Base-by-base conservation (phyloP, 768 basidiomycete genomes). In the Daedaleopsis nitida region DNA sequence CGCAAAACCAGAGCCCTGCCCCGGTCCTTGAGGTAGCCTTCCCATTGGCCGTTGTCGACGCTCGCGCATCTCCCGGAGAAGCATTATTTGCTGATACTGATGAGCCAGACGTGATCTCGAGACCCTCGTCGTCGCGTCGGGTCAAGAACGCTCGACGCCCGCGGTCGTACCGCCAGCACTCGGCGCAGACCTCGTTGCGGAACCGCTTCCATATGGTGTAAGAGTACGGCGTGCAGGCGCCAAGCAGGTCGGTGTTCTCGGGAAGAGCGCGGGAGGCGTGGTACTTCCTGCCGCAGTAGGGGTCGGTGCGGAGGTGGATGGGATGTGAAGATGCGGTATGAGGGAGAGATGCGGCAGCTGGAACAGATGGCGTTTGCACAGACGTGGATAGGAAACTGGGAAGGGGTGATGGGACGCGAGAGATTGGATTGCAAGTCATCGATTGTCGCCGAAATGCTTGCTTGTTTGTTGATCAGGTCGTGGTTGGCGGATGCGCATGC, bases 161-260 rank as follows among this genome's bases (percentile, higher is more conserved):
- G 27, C 75, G 74, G 54, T 85, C 78, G 67, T 88, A 88, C 42
- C 80, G 78, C 68, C 86, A 88, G 71, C 88, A 89, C 68, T 81
- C 75, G 11, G 80, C 82, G 65, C 87, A 89, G 50, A 87, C 85
- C 69, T 88, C 87, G 69, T 83, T 86, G 43, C 85, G 79, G 64
- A 87, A 89, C 62, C 81, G 81, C 66, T 80, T 84, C 70, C 83
- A 83, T 53, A 89, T 76, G 37, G 86, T 84, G 52, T 78, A 78
- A 0, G 82, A 78, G 66, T 84, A 87, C 1, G 88, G 87, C 6
- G 72, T 72, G 51, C 75, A 60, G 58, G 49, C 50, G n/a, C 65
- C 68, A 16, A 72, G 50, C 19, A 70, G 60, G 44, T 60, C 65
- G 24, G 63, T 56, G 23, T 45, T 50, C 35, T 49, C 59, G 5